Percentiles rank a stretch among this genome's conserved stretches.
Evolutionary conservation across 2,329 filamentous ascomycete species (phyloP).

Genomic region (Ampelomyces quisqualis): DNA sequence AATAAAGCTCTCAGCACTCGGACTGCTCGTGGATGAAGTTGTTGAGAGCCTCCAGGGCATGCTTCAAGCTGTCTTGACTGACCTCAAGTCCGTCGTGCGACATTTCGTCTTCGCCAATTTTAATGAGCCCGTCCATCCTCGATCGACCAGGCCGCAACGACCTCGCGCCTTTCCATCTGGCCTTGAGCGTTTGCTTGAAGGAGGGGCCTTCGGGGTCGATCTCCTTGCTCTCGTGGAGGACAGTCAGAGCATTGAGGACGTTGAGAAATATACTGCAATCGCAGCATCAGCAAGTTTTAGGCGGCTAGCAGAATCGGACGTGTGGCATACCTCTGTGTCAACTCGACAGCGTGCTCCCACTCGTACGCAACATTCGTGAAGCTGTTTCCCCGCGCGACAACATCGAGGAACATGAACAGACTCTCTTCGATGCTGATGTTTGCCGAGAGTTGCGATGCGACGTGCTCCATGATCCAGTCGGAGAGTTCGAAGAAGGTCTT

Average conservation of each 20-base stretch:
- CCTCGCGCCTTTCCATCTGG: constrained; percentile 37
- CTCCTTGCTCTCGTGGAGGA: constrained; percentile 37
- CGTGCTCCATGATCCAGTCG: constrained; percentile 42
- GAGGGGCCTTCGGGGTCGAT: constrained; percentile 34
- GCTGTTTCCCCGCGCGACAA: constrained; percentile 41
- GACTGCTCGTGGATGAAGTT: constrained; percentile 43
- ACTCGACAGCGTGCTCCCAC: constrained; percentile 41
- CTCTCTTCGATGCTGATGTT: constrained; percentile 42
- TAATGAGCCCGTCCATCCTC: constrained; percentile 34
- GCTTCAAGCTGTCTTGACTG: constrained; percentile 34
- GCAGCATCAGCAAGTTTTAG: constrained; percentile 11
- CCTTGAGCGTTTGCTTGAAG: constrained; percentile 31
- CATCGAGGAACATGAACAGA: constrained; percentile 42
- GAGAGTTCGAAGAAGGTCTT: constrained; percentile 42
- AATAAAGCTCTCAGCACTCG: constrained; percentile 25
- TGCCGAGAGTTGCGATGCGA: constrained; percentile 29
- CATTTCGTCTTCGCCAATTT: constrained; percentile 38
- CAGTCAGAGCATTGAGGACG: constrained; percentile 36
- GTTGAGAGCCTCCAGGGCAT: constrained; percentile 40
- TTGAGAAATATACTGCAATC: constrained; percentile 39
- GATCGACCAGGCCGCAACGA: constrained; percentile 33
- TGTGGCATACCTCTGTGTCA: constrained; percentile 37
- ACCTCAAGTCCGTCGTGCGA: constrained; percentile 37
- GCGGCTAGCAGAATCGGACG: constrained; percentile 5
- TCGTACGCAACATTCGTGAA: constrained; percentile 35